Evolutionary conservation across 1,284 basidiomycete species (phyloP).

Genomic region (Apiotrichum siamense): DNA sequence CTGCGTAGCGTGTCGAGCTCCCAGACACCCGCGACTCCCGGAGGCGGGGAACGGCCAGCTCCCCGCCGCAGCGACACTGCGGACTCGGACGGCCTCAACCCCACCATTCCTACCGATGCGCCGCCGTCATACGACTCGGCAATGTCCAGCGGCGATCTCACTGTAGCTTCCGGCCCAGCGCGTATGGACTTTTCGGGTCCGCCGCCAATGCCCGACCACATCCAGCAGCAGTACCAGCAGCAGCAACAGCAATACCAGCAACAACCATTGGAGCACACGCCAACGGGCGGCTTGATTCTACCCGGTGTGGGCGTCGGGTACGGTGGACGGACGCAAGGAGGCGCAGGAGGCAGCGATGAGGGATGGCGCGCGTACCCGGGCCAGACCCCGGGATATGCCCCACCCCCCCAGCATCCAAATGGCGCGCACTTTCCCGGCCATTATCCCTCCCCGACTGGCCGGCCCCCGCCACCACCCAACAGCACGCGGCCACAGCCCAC

Average conservation of each 20-base stretch:
- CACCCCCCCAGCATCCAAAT: conserved; percentile 18
- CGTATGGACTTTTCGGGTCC: conserved; percentile 44
- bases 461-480: neutral
- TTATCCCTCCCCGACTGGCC: neutral
- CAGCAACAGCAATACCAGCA: no score
- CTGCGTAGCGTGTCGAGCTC: no score
- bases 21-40: no score
- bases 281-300: conserved; percentile 21
- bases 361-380: neutral
- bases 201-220: conserved; percentile 39
- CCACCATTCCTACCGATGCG: conserved; percentile 27
- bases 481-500: neutral
- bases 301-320: conserved; percentile 37
- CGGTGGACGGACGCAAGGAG: no score
- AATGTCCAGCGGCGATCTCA: conserved; percentile 12
- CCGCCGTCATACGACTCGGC: conserved; percentile 33
- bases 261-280: conserved; percentile 7
- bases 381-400: neutral
- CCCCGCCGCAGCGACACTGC: no score
- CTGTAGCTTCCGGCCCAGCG: conserved; percentile 29
- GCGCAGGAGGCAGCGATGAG: no score
- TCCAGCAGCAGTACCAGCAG: no score
- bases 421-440: neutral
- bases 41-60: no score
- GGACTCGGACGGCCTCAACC: conserved; percentile 18